Percentiles rank a stretch among this genome's conserved stretches.
Conservation (phyloP, 202 grass and related monocot species). For the Schoenoplectus triqueter region DNA sequence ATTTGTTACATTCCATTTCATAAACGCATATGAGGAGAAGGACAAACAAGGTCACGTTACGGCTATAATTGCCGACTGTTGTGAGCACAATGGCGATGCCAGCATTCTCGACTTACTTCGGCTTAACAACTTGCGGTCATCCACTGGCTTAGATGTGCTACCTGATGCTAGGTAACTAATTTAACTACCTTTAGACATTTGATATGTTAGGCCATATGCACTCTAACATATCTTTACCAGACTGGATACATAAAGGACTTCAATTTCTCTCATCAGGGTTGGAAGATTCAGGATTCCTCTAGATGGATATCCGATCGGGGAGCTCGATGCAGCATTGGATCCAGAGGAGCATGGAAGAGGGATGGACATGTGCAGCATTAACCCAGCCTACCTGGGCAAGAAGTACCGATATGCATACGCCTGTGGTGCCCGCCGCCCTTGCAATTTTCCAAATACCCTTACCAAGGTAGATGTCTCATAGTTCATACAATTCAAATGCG, state of each 20-base stretch:
- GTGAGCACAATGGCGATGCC: constrained; percentile 88
- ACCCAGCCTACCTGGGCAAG: constrained; percentile 75
- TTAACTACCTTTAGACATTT: background rate
- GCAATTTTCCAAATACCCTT: constrained; percentile 98
- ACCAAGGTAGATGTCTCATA: constrained; percentile 55
- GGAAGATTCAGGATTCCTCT: constrained; percentile 89
- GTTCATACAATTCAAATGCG: background rate
- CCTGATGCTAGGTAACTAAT: constrained; percentile 74
- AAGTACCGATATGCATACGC: constrained; percentile 89
- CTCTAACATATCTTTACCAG: background rate
- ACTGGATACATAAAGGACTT: background rate
- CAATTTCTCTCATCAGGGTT: constrained; percentile 41
- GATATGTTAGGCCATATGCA: background rate
- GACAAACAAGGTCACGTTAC: constrained; percentile 72
- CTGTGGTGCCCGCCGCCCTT: constrained; percentile 83
- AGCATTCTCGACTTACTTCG: constrained; percentile 89
- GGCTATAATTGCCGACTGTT: constrained; percentile 85
- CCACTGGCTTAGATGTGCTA: constrained; percentile 63
- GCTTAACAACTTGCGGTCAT: constrained; percentile 66
- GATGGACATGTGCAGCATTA: constrained; percentile 99
- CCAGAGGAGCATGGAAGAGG: constrained; percentile 82
- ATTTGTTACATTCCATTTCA: constrained; percentile 94
- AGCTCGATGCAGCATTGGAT: constrained; percentile 73
- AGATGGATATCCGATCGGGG: constrained; percentile 75
- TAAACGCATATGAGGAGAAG: constrained; percentile 93